Conservation (phyloP, 306 rosid genomes). For the Ormosia emarginata region DNA sequence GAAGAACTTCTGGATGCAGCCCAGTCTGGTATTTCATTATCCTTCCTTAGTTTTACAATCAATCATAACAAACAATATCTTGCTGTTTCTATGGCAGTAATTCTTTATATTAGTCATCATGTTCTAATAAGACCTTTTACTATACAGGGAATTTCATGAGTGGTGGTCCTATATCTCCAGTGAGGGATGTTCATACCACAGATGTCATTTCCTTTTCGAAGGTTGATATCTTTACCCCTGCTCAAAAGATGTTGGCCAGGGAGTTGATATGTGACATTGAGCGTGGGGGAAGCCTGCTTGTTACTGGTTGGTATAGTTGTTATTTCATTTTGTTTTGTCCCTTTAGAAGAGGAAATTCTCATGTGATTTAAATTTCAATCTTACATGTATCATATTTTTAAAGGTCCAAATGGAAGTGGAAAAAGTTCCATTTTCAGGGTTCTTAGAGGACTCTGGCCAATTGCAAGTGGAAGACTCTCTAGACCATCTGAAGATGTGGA, state of each 20-base stretch:
- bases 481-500: conserved; percentile 56
- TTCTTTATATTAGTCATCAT: conserved; percentile 11
- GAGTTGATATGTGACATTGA: conserved; percentile 73
- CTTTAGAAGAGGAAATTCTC: background rate
- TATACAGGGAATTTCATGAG: conserved; percentile 41
- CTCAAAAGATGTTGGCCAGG: conserved; percentile 87
- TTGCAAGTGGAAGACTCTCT: conserved; percentile 66
- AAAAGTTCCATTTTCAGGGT: conserved; percentile 97
- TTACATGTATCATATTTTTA: conserved; percentile 19
- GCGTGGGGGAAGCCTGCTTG: conserved; percentile 78
- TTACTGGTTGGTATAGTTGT: conserved; percentile 70
- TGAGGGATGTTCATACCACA: conserved; percentile 45
- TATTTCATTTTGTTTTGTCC: background rate
- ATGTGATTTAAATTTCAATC: conserved; percentile 12
- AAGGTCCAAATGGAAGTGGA: conserved; percentile 99
- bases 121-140: conserved; percentile 18
- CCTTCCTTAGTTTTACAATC: background rate
- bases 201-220: conserved; percentile 74
- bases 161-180: conserved; percentile 30
- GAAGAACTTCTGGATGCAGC: conserved; percentile 88
- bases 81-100: background rate
- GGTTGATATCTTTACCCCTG: conserved; percentile 81
- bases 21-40: conserved; percentile 61
- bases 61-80: background rate
- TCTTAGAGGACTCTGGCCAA: conserved; percentile 96